Evolutionary conservation across 768 basidiomycete genomes (phyloP), one percentile per base, ranked within the genome.

Genomic region (Trametes cubensis): DNA sequence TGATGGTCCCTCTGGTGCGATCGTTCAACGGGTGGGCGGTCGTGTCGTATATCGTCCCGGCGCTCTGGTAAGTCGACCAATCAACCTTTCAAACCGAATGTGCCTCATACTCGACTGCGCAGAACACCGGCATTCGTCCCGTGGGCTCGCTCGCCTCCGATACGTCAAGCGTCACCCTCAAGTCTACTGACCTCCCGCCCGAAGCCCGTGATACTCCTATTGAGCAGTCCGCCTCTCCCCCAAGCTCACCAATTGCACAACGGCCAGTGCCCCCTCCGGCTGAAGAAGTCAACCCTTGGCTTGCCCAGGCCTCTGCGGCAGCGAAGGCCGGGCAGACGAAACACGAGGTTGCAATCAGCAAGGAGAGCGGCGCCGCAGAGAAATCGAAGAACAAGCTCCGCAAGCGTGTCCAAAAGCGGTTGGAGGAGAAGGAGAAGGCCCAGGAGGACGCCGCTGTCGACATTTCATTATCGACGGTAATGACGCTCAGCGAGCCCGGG

Each of bases 391-490:
- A 88, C 72, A 86, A 86, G 69, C 79, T 95, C 49, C 85, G 86
- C 68, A 96, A 94, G 69, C 77, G 81, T 46, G 74, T 72, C 17
- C 76, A 74, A 67, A 90, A 88, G 68, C 76, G 77, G 20, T 80
- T 75, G 2, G 87, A 84, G 23, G 86, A 83, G 48, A 80, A 79
- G 61, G 83, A 82, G 60, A 82, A 81, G 56, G 84, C 82, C 2
- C 77, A 78, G 63, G 90, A 92, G 47, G 95, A 98, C 66, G 91
- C 89, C 0, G 72, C 76, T 7, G 84, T 97, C 21, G 94, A 96
- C 69, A 90, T 98, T 60, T 83, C 86, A 3, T 71, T 85, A 63
- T 78, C 83, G 48, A 77, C 80, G 39, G 78, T 84, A 6, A 72
- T 90, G 53, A 71, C 71, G 1, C 51, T 72, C 48, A 14, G 40